Base-by-base conservation (phyloP, 1,284 basidiomycete genomes). In the Amanita bisporigera region DNA sequence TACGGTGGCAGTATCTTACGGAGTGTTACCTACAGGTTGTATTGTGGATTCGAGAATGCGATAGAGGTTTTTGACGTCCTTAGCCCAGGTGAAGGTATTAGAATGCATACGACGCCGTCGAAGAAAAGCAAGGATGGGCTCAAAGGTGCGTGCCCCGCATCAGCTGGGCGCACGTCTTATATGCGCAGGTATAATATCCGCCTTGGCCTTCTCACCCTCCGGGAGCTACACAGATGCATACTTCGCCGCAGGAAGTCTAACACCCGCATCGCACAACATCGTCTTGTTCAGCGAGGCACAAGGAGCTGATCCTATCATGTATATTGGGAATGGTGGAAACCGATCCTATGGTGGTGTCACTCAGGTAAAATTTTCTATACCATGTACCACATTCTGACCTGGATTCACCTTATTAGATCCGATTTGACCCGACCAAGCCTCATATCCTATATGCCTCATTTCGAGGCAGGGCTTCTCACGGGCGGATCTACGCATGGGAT, bases 31-130 rank as follows among this genome's bases (percentile, higher is more conserved):
- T 43, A 2, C 67, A 96, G 95, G 70, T 78, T 97, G 5, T 97
- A 96, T 76, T 96, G 95, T 75, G 95, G 96, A 0, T 95, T 93
- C 67, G 92, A 96, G 78, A 89, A 92, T 69, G 92, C 95, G 0
- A 93, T 98, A 64, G 96, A 98, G 78, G 86, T 96, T 7, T 95
- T 97, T 73, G 93, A 97, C 73, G 79, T 97, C 12, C 82, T 85
- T 21, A 79, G 81, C 33, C 93, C 94, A 0, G 92, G 93, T 4
- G 85, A 88, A 75, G 93, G 93, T 1, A 87, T 85, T 1, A 86
- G 95, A 2, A 73, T 96, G 6, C 85, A 84, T n/a, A 96, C 93
- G 0, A 89, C 89, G 0, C 88, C 90, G 2, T 90, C 89, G 0
- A 91, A 91, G 75, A 92, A 91, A 73, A 94, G 91, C 70, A 89